Base-by-base conservation (phyloP, 1,284 basidiomycete genomes). In the Cutaneotrichosporon daszewskae region DNA sequence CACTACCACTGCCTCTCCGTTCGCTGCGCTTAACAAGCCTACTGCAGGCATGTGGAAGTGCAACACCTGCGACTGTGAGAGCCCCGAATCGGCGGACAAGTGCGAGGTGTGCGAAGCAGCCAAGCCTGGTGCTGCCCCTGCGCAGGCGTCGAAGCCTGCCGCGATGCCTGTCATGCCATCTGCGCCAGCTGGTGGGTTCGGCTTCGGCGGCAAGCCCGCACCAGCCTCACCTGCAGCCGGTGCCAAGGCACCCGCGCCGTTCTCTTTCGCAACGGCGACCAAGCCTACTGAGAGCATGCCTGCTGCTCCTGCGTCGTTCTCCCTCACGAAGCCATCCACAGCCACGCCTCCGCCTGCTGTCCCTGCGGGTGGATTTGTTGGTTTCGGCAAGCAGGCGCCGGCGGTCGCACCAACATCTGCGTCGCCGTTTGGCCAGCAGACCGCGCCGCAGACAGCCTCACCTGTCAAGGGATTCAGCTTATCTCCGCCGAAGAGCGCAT, bases 241-340 rank as follows among this genome's bases (percentile, higher is more conserved):
- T 24, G n/a, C 43, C 6, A 25, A 17, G 11, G 18, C 26, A 5
- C 41, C 41, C 2, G 26, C 41, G 16, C 41, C 41, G n/a, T 32
- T 35, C 39, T 32, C 39, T 13, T 32, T 35, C 32, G 18, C 36
- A 2, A 6, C 35, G 19, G 18, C 25, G 4, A 9, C 17, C 19
- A 43, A 43, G 29, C 35, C 42, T 12, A 16, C 34, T n/a, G n/a
- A n/a, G n/a, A 12, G 33, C 41, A 18, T 10, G 5, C 41, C 41
- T 8, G 25, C 36, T 17, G 26, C n/a, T 18, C 42, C 52, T 4
- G 44, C 44, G 14, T 28, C 37, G 32, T 50, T 52, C 26, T 45
- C 43, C 7, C 33, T 57, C 14, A 54, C 51, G n/a, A 37, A 40
- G 32, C 50, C 56, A 9, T 12, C 40, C 5, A 26, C 37, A 10